Evolutionary conservation across 495 filamentous ascomycete genomes (phyloP).

Genomic region (Penicillium samsonianum): DNA sequence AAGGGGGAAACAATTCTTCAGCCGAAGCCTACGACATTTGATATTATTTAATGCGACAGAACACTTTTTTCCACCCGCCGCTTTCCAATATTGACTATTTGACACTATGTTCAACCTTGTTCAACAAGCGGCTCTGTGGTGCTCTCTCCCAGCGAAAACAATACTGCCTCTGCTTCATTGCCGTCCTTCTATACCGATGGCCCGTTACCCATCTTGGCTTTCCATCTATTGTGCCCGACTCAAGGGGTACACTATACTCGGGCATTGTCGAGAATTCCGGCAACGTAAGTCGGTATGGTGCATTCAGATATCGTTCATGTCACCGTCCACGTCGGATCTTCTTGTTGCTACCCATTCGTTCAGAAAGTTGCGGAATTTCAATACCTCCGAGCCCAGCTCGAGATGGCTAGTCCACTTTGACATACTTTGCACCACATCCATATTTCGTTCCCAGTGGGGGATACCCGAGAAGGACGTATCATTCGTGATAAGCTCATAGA

Average conservation of each 20-base stretch:
- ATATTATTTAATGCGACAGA: neutral
- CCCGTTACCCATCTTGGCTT: conserved; percentile 21
- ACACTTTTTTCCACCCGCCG: neutral
- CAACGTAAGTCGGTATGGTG: conserved; percentile 22
- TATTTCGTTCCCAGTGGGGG: conserved; percentile 23
- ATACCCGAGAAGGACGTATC: conserved; percentile 27
- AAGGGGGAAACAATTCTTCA: no score
- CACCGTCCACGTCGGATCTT: conserved; percentile 19
- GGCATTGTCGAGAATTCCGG: conserved; percentile 20
- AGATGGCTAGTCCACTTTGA: conserved; percentile 22
- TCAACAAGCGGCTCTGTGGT: conserved; percentile 17
- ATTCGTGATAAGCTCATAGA: conserved; percentile 45
- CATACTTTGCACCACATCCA: conserved; percentile 25
- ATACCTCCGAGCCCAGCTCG: conserved; percentile 26
- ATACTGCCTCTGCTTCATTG: conserved; percentile 27
- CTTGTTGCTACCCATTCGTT: conserved; percentile 24
- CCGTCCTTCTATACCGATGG: conserved; percentile 18
- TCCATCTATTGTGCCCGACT: conserved; percentile 23
- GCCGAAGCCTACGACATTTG: no score
- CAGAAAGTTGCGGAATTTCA: conserved; percentile 25
- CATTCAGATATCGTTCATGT: conserved; percentile 27
- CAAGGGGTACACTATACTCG: conserved; percentile 25
- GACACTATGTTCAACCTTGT: neutral
- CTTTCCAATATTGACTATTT: neutral
- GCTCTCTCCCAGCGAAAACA: conserved; percentile 28